These are phyloP conservation scores for Moniliella sp. DNA, from an alignment of 1,284 basidiomycete species.

Conservation along the genomic window DNA sequence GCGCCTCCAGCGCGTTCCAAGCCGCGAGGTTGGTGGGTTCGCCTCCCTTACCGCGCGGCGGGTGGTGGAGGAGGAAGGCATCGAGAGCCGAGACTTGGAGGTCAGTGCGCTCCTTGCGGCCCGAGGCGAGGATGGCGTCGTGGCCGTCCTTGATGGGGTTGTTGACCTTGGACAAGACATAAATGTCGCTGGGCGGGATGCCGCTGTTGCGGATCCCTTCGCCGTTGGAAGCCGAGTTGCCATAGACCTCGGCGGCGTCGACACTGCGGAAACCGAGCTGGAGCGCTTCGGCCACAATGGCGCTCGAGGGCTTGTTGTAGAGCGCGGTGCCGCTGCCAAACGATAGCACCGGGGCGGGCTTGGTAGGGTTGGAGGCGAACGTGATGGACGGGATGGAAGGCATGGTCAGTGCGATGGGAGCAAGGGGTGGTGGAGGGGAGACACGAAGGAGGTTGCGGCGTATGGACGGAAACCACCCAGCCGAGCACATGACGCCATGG, in stretches of 20 bases:
- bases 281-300: conserved; percentile 10
- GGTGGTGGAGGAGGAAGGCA: conserved; percentile 11
- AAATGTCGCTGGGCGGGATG: conserved; percentile 7
- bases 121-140: conserved; percentile 6
- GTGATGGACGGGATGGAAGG: too few relatives aligned
- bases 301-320: conserved; percentile 5
- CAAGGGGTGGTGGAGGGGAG: too few relatives aligned
- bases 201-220: conserved; percentile 4
- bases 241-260: conserved; percentile 12
- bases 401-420: too few relatives aligned
- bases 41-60: conserved; percentile 14
- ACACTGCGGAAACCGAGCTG: conserved; percentile 9
- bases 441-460: too few relatives aligned
- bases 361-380: too few relatives aligned
- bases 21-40: conserved; percentile 13
- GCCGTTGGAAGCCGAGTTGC: conserved; percentile 9
- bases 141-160: conserved; percentile 6
- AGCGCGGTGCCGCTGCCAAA: conserved; percentile 13
- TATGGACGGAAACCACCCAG: too few relatives aligned
- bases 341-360: too few relatives aligned
- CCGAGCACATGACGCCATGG: too few relatives aligned
- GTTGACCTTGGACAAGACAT: conserved; percentile 10
- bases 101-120: conserved; percentile 8
- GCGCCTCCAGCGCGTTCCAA: conserved; percentile 14
- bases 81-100: conserved; percentile 9